Evolutionary conservation across 169 alveolate genomes (phyloP).

Genomic region (Plasmodium gaboni): DNA sequence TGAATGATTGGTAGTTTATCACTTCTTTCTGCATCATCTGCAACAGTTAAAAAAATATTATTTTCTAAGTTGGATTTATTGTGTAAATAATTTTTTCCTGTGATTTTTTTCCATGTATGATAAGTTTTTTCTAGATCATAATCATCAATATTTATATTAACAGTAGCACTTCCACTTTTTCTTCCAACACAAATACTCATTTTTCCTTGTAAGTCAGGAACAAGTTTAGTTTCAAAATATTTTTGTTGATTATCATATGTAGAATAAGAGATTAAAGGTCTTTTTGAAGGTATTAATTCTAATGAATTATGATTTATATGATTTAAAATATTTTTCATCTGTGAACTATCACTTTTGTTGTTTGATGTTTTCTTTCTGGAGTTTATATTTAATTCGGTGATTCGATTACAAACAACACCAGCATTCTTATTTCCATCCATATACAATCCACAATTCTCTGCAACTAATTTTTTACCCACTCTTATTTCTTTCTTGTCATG

Average conservation of each 20-base stretch:
- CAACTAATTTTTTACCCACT: constrained; percentile 34
- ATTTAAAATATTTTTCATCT: constrained; percentile 54
- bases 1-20: constrained; percentile 74
- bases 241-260: constrained; percentile 67
- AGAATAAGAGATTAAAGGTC: constrained; percentile 48
- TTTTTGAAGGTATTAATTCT: constrained; percentile 31
- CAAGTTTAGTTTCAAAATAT: constrained; percentile 66
- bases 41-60: constrained; percentile 79
- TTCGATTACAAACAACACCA: constrained; percentile 72
- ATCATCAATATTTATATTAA: constrained; percentile 57
- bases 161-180: constrained; percentile 77
- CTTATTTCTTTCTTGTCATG: constrained; percentile 22
- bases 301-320: constrained; percentile 16
- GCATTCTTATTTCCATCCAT: constrained; percentile 50
- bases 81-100: constrained; percentile 44
- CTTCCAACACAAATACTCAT: constrained; percentile 76
- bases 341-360: constrained; percentile 60
- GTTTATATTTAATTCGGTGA: constrained; percentile 61
- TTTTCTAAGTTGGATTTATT: constrained; percentile 68
- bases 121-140: constrained; percentile 71
- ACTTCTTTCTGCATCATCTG: constrained; percentile 74
- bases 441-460: constrained; percentile 34
- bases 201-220: constrained; percentile 71
- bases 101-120: constrained; percentile 66
- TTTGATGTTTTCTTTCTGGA: constrained; percentile 46